A percentile compares a stretch with the other conserved stretches of the same genome.
phyloP scores from a whole-genome alignment of 305 asterid genomes.

The Petunia hybrid region DNA sequence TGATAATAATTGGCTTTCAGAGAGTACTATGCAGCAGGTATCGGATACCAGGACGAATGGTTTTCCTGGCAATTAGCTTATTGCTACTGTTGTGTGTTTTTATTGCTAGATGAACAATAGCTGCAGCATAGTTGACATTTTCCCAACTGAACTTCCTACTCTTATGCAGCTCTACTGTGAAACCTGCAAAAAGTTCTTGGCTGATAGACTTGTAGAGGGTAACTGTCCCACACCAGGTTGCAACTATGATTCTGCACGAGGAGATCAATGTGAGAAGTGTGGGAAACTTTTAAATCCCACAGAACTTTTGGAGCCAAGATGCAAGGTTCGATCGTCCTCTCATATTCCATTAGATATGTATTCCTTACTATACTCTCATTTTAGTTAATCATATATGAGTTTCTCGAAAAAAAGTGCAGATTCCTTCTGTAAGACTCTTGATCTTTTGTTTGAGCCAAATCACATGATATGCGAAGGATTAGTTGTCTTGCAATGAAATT shows the following conservation, averaged over 20 bases:
- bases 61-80: conserved; percentile 7
- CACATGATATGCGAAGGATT: background rate
- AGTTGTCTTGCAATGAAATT: background rate
- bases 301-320: conserved; percentile 79
- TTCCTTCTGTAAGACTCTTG: conserved; percentile 11
- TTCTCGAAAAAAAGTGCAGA: conserved; percentile 9
- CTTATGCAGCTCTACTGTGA: conserved; percentile 74
- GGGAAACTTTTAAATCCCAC: conserved; percentile 92
- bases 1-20: conserved; percentile 83
- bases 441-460: conserved; percentile 6
- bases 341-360: conserved; percentile 11
- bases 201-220: conserved; percentile 96
- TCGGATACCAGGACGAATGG: conserved; percentile 8
- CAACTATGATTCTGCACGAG: conserved; percentile 88
- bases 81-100: conserved; percentile 28
- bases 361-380: background rate
- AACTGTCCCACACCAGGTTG: conserved; percentile 84
- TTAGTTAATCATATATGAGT: background rate
- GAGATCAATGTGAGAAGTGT: conserved; percentile 96
- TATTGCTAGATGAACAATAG: conserved; percentile 20
- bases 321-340: conserved; percentile 69
- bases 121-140: conserved; percentile 32
- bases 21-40: conserved; percentile 91
- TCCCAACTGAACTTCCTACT: conserved; percentile 30
- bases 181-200: conserved; percentile 76